Base-by-base conservation (phyloP, 1,284 basidiomycete species). In the Cutaneotrichosporon arboriforme region DNA sequence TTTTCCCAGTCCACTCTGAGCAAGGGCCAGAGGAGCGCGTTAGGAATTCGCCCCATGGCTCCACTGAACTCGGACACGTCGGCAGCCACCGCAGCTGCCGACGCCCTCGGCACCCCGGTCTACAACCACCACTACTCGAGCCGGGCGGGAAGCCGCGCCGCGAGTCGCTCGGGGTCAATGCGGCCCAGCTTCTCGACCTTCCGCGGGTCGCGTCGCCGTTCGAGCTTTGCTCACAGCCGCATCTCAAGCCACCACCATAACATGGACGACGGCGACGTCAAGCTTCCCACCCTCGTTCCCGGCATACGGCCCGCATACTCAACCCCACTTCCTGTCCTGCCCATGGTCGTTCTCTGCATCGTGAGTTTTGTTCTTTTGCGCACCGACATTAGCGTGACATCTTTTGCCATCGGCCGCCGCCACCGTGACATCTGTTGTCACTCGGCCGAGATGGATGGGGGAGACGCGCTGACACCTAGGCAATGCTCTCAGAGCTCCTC, bases 401-500 rank as follows among this genome's bases (percentile, higher is more conserved):
- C 15, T n/a, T 4, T 26, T 43, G 14, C 39, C 18, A 18, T 21
- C 14, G 20, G 13, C 22, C 21, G 8, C 15, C 23, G 7, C 21
- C 40, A 41, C 42, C 12, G 42, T 44, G 42, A 44, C 42, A 31
- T 17, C 23, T n/a, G 14, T 14, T 23, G 20, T 41, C 40, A 41
- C 40, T 22, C 21, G 40, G 40, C 40, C 40, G 20, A 22, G 26
- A 35, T 49, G 18, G 44, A 43, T 31, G 9, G 5, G 8, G 20
- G 4, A 21, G 15, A 31, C 8, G 14, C 4, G 14, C 31, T 44
- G 15, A 39, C 26, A 39, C 10, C 36, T 63, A 92, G 86, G 87
- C 87, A 1, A 88, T 96, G 85, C 80, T 94, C 15, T 90, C 90
- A 42, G 92, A 97, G 74, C 92, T 96, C 68, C 75, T 96, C 40